A percentile compares a stretch with the other conserved stretches of the same genome.
These are phyloP conservation scores for Agaricales sp. DNA, from an alignment of 1,284 basidiomycete species.

Conservation along the genomic window DNA sequence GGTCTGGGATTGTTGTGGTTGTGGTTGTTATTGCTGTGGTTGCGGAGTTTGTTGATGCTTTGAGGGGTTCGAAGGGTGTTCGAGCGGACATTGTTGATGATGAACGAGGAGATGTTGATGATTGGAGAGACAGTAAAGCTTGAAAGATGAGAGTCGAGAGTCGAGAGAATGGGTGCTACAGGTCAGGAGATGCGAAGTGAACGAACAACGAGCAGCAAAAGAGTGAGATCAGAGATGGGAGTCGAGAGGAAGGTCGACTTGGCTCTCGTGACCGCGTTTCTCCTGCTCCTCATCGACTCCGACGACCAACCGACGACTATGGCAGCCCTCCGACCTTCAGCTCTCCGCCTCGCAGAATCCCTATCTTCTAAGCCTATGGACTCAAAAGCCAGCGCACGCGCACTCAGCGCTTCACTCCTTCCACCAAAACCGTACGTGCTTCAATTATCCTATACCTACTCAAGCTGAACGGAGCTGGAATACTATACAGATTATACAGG, in stretches of 20 bases:
- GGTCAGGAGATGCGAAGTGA: too few relatives aligned
- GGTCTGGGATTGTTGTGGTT: not conserved
- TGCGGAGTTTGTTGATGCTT: not conserved
- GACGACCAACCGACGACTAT: not conserved
- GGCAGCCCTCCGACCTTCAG: not conserved
- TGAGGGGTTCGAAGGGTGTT: not conserved
- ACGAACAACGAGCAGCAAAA: too few relatives aligned
- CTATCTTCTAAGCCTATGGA: conserved; percentile 47
- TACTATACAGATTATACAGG: conserved; percentile 71
- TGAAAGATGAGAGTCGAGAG: too few relatives aligned
- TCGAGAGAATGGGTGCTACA: too few relatives aligned
- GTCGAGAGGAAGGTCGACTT: not conserved
- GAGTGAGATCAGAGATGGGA: too few relatives aligned
- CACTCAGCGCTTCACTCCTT: conserved; percentile 62
- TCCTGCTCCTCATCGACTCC: not conserved
- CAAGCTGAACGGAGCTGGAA: not conserved
- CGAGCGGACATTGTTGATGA: not conserved
- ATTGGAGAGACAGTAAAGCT: too few relatives aligned
- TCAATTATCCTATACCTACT: not conserved
- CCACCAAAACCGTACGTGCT: conserved; percentile 70
- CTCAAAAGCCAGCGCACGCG: conserved; percentile 54
- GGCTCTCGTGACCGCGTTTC: not conserved
- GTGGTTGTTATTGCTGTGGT: not conserved
- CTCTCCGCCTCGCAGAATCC: conserved; percentile 50
- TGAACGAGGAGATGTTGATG: not conserved